phyloP scores from a whole-genome alignment of 306 rosid genomes.

The Sechiopsis laciniata region DNA sequence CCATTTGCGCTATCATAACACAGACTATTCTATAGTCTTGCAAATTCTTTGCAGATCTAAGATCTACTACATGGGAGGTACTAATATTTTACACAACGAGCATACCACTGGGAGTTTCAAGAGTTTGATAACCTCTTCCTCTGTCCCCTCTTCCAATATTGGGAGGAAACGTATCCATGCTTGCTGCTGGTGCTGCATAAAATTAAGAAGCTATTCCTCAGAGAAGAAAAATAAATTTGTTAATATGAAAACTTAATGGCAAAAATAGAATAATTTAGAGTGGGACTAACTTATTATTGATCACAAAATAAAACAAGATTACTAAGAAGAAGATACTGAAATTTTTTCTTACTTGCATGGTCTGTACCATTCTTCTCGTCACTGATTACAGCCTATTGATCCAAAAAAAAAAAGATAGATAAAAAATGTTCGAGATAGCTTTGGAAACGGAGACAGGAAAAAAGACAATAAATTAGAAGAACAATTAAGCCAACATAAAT shows the following conservation, averaged over 20 bases:
- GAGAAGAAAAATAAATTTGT: neutral
- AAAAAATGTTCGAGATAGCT: slow-evolving; percentile 2
- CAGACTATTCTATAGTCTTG: neutral
- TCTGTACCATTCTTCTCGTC: slow-evolving; percentile 43
- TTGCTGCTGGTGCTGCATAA: slow-evolving; percentile 56
- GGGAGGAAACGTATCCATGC: slow-evolving; percentile 79
- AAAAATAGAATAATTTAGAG: neutral
- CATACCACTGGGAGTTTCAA: slow-evolving; percentile 58
- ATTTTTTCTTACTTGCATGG: slow-evolving; percentile 51
- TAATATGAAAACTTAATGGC: neutral
- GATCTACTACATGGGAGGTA: neutral
- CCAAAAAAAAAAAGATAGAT: neutral
- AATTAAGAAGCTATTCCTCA: slow-evolving; percentile 12
- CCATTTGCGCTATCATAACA: neutral
- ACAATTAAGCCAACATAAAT: neutral
- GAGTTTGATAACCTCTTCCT: slow-evolving; percentile 68
- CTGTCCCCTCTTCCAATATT: slow-evolving; percentile 44
- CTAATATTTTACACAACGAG: neutral
- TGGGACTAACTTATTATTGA: neutral
- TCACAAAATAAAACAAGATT: neutral
- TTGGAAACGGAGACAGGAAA: neutral
- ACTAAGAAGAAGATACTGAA: neutral
- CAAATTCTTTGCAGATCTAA: neutral
- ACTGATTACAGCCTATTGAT: slow-evolving; percentile 51
- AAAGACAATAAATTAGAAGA: neutral